phyloP scores from a whole-genome alignment of 2,329 filamentous ascomycete genomes.

The Trichoderma semiorbis region DNA sequence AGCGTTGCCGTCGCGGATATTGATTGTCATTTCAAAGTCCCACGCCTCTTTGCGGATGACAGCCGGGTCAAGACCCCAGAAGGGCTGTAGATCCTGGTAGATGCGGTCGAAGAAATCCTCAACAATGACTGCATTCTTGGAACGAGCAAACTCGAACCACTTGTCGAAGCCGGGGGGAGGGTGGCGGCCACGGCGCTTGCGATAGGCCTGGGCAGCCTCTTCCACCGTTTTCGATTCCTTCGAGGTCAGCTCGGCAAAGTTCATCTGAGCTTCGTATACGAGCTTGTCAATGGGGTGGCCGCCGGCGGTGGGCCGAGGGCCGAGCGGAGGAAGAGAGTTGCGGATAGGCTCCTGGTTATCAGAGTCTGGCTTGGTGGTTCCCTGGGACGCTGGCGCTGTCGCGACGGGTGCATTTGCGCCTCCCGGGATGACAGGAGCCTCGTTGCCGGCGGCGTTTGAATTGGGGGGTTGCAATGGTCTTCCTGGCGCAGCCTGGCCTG shows the following conservation, averaged over 20 bases:
- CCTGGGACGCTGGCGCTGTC: background rate
- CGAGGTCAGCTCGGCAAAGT: constrained; percentile 38
- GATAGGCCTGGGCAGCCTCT: constrained; percentile 56
- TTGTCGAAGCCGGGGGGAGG: constrained; percentile 61
- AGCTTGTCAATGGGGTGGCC: constrained; percentile 52
- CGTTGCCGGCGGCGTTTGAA: background rate
- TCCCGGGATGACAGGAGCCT: background rate
- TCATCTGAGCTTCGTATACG: constrained; percentile 43
- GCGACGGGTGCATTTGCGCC: background rate
- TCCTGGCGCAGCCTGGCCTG: background rate
- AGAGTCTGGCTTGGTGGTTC: background rate
- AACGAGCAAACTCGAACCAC: constrained; percentile 56
- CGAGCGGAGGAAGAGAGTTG: background rate
- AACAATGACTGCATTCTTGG: constrained; percentile 52
- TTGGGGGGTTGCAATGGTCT: background rate
- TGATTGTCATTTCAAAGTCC: constrained; percentile 60
- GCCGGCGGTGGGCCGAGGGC: constrained; percentile 2
- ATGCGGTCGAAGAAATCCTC: constrained; percentile 65
- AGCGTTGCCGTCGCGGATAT: constrained; percentile 51
- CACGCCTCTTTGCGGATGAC: constrained; percentile 49
- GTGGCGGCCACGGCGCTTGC: constrained; percentile 55
- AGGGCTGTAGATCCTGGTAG: constrained; percentile 57
- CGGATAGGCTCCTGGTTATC: background rate
- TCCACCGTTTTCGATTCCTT: constrained; percentile 48
- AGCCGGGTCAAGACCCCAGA: constrained; percentile 51